Evolutionary conservation across 108 stramenopile species (phyloP).

Genomic region (Cyclotella sp.): DNA sequence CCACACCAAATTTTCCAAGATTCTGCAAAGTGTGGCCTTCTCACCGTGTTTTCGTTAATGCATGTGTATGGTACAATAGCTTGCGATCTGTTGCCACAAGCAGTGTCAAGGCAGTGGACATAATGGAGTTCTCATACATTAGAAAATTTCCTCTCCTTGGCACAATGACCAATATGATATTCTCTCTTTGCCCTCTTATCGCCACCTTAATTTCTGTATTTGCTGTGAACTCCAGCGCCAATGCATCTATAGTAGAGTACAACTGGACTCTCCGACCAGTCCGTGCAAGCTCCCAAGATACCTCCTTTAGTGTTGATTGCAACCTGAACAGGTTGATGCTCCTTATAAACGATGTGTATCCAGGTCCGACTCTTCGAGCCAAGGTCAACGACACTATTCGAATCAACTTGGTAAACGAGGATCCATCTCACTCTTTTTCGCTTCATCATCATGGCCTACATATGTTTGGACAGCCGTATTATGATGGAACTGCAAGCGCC

Average conservation of each 20-base stretch:
- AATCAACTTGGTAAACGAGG: constrained; percentile 29
- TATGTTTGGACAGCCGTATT: constrained; percentile 39
- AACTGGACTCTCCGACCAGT: constrained; percentile 33
- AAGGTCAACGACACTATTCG: constrained; percentile 25
- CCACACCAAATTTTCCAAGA: too few relatives aligned
- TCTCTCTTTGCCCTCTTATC: background rate
- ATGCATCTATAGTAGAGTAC: constrained; percentile 22
- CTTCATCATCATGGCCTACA: constrained; percentile 53
- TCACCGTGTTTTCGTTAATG: too few relatives aligned
- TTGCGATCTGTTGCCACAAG: too few relatives aligned
- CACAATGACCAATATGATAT: too few relatives aligned
- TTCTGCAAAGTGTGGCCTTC: too few relatives aligned
- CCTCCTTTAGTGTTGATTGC: constrained; percentile 33
- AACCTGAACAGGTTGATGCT: constrained; percentile 38
- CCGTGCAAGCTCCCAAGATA: constrained; percentile 27
- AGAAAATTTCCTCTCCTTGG: too few relatives aligned
- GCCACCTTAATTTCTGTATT: background rate
- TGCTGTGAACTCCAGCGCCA: background rate
- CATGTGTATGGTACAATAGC: too few relatives aligned
- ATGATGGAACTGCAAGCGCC: constrained; percentile 43
- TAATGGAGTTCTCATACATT: background rate
- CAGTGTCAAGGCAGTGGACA: too few relatives aligned
- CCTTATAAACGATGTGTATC: constrained; percentile 36
- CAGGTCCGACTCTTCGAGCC: constrained; percentile 28
- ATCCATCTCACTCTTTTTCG: constrained; percentile 14